Percentiles rank a stretch among this genome's conserved stretches.
phyloP scores from a whole-genome alignment of 306 rosid genomes.

The Fragaria vesca region DNA sequence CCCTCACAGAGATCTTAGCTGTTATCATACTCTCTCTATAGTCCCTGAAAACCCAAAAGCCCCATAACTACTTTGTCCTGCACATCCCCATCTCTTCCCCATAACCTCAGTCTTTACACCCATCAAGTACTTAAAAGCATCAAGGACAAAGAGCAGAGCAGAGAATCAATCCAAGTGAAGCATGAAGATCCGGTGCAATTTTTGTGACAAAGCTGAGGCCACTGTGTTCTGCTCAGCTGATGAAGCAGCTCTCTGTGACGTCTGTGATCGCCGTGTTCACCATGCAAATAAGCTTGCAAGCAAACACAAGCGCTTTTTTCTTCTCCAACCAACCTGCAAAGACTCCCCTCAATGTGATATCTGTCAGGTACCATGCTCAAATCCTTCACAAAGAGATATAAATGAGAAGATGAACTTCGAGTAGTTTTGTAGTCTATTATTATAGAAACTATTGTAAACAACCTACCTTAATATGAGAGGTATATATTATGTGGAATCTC shows the following conservation, averaged over 20 bases:
- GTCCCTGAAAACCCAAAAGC: constrained; percentile 41
- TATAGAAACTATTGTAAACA: background rate
- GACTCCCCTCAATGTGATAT: constrained; percentile 74
- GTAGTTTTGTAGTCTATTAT: background rate
- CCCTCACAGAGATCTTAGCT: constrained; percentile 30
- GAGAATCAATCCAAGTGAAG: background rate
- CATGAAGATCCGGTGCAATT: constrained; percentile 91
- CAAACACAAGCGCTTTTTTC: constrained; percentile 55
- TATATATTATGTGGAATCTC: no score
- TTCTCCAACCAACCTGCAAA: constrained; percentile 45
- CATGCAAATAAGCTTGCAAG: constrained; percentile 79
- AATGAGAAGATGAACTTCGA: background rate
- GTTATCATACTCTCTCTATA: constrained; percentile 24
- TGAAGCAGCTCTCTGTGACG: constrained; percentile 85
- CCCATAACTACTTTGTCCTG: constrained; percentile 56
- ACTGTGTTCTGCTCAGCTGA: constrained; percentile 75
- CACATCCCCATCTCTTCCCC: constrained; percentile 27
- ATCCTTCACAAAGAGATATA: background rate
- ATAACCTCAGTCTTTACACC: background rate
- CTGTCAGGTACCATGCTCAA: constrained; percentile 52
- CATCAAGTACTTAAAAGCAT: background rate
- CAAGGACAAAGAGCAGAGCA: background rate
- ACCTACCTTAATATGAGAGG: background rate
- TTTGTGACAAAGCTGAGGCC: constrained; percentile 63
- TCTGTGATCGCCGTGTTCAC: constrained; percentile 69